phyloP scores from a whole-genome alignment of 257 asterid genomes.

The Forsythia suspensa region DNA sequence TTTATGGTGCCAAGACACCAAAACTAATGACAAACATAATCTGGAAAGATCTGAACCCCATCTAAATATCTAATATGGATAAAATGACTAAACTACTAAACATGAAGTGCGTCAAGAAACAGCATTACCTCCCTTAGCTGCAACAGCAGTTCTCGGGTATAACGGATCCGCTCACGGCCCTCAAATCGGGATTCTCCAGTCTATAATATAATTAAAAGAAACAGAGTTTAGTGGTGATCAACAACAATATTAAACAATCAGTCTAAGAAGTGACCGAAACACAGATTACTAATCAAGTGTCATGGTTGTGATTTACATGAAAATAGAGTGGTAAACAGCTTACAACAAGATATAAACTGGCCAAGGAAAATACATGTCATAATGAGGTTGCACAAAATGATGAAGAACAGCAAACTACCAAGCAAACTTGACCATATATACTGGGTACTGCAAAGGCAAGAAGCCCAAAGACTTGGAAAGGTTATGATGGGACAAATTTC shows the following conservation, averaged over 20 bases:
- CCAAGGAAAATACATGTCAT: background rate
- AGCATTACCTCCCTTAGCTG: slow-evolving; percentile 77
- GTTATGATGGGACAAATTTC: background rate
- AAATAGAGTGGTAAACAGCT: background rate
- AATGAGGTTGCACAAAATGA: background rate
- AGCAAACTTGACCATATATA: background rate
- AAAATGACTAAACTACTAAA: background rate
- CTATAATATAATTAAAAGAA: slow-evolving; percentile 36
- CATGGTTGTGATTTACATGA: background rate
- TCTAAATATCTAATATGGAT: background rate
- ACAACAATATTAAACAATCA: background rate
- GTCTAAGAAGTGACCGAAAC: background rate
- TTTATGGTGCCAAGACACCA: background rate
- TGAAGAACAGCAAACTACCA: background rate
- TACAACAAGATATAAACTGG: background rate
- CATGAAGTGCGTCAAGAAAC: slow-evolving; percentile 9
- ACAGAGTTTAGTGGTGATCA: slow-evolving; percentile 2
- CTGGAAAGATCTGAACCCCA: background rate
- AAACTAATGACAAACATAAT: background rate
- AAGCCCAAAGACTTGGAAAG: background rate
- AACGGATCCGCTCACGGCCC: slow-evolving; percentile 65
- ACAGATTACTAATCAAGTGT: background rate
- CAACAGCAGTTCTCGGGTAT: slow-evolving; percentile 71
- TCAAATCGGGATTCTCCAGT: slow-evolving; percentile 80
- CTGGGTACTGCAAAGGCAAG: background rate